Conservation (phyloP, 2,329 filamentous ascomycete species). For the Calcarisporium arbuscula region DNA sequence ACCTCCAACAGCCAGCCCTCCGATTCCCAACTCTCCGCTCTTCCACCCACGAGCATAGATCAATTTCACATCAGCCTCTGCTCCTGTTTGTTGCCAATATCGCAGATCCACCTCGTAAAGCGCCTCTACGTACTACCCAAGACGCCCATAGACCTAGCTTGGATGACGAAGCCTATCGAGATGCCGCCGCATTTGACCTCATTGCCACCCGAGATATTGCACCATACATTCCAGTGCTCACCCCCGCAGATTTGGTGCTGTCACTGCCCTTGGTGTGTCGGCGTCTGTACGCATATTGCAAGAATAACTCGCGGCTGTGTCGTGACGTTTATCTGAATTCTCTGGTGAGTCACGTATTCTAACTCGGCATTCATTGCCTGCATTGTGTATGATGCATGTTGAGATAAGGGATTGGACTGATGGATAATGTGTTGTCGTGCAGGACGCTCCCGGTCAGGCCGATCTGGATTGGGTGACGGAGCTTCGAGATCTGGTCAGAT, state of each 20-base stretch:
- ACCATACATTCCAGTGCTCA: constrained; percentile 51
- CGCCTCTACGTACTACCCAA: no score
- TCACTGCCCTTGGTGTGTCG: constrained; percentile 45
- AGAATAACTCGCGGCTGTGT: constrained; percentile 52
- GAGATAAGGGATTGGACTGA: no score
- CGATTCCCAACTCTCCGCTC: no score
- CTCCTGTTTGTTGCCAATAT: no score
- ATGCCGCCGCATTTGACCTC: constrained; percentile 14
- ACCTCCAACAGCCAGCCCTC: no score
- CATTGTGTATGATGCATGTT: not conserved
- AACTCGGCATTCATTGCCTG: not conserved
- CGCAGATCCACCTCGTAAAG: no score
- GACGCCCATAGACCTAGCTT: no score
- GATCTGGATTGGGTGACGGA: constrained; percentile 36
- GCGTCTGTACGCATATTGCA: constrained; percentile 46
- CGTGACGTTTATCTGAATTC: constrained; percentile 54
- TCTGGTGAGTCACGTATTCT: constrained; percentile 38
- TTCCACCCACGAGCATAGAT: no score
- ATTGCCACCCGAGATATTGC: constrained; percentile 58
- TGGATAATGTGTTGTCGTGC: no score
- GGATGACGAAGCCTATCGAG: constrained; percentile 3
- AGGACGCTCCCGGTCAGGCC: constrained; percentile 27
- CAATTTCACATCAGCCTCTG: no score
- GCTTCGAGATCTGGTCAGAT: constrained; percentile 35
- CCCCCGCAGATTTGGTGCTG: constrained; percentile 51